Evolutionary conservation across 192 early-diverging fungal genomes (phyloP).

Genomic region (Cladochytrium replicatum): DNA sequence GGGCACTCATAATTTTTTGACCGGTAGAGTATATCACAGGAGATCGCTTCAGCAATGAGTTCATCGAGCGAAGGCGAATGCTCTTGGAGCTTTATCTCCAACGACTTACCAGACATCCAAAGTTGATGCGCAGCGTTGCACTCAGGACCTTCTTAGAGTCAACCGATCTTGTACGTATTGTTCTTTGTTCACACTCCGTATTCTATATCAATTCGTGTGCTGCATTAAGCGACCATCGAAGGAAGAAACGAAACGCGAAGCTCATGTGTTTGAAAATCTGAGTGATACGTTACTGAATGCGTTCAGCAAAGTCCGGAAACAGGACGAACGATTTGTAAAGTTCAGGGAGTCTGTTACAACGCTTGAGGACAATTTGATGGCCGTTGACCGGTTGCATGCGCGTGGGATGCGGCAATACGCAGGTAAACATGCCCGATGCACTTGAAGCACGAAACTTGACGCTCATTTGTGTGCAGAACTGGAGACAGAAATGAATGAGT

Average conservation of each 20-base stretch:
- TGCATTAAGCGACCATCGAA: constrained; percentile 1
- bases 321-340: constrained; percentile 74
- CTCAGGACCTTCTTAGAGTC: constrained; percentile 77
- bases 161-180: constrained; percentile 41
- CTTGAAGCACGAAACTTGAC: neutral
- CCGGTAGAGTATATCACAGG: constrained; percentile 96
- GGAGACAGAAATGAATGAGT: constrained; percentile 65
- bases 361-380: constrained; percentile 74
- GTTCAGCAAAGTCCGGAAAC: constrained; percentile 82
- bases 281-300: constrained; percentile 80
- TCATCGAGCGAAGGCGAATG: constrained; percentile 69
- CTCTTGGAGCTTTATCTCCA: constrained; percentile 77
- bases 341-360: constrained; percentile 74
- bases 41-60: constrained; percentile 85
- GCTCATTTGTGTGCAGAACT: constrained; percentile 53
- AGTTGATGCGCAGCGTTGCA: constrained; percentile 57
- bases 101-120: constrained; percentile 72
- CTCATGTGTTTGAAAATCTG: constrained; percentile 66
- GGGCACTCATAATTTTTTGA: neutral
- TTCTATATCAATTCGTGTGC: neutral
- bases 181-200: too few relatives aligned
- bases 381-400: constrained; percentile 75
- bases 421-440: neutral
- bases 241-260: constrained; percentile 7
- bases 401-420: constrained; percentile 47